A percentile compares a stretch with the other conserved stretches of the same genome.
phyloP scores from a whole-genome alignment of 176 grass and related monocot genomes.

The maize (Zea mays) region Zm-B73-REFERENCE-NAM-5.0 NC_050103.1:54296501-54297000 shows the following conservation, averaged over 20 bases:
- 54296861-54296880: conserved; percentile 84
- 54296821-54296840: conserved; percentile 79
- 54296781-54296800: conserved; percentile 85
- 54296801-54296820: conserved; percentile 51
- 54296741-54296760: conserved; percentile 88
- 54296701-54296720: conserved; percentile 82
- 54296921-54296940: conserved; percentile 74
- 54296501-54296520: conserved; percentile 61
- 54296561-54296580: conserved; percentile 60
- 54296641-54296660: conserved; percentile 85
- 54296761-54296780: conserved; percentile 67
- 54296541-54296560: conserved; percentile 66
- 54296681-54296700: conserved; percentile 82
- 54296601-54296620: conserved; percentile 68
- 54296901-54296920: conserved; percentile 71
- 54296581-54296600: conserved; percentile 64
- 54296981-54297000: conserved; percentile 67
- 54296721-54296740: conserved; percentile 69
- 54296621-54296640: conserved; percentile 72
- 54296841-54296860: conserved; percentile 79
- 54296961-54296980: conserved; percentile 70
- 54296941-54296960: conserved; percentile 59
- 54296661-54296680: conserved; percentile 82
- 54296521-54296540: conserved; percentile 64
- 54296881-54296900: conserved; percentile 75